A percentile compares a stretch with the other conserved stretches of the same genome.
Conservation (phyloP, 2,329 filamentous ascomycete species). For the Paraconiothyrium sp. region DNA sequence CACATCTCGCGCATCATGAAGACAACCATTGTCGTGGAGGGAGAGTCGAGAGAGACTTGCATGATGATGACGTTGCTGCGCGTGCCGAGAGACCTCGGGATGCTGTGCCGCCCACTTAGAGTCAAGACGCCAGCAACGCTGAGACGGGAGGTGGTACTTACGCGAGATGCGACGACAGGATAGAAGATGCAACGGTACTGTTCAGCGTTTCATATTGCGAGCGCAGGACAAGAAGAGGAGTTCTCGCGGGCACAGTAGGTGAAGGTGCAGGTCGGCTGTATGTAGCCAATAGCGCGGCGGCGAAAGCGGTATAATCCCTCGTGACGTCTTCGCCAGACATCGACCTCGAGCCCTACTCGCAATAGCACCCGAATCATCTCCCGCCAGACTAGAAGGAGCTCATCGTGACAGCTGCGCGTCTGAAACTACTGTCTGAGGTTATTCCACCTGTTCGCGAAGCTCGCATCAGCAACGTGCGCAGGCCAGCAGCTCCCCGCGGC, state of each 20-base stretch:
- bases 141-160: not conserved
- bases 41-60: not conserved
- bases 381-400: not conserved
- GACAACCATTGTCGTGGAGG: not conserved
- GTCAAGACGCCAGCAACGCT: not conserved
- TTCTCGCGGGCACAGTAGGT: no score
- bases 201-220: not conserved
- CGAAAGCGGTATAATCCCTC: not conserved
- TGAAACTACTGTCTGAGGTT: not conserved
- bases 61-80: not conserved
- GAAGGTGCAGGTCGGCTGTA: not conserved
- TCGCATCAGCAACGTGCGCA: not conserved
- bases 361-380: not conserved
- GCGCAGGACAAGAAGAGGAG: not conserved
- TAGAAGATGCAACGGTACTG: not conserved
- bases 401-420: not conserved
- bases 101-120: not conserved
- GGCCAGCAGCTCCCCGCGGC: not conserved
- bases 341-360: not conserved
- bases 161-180: not conserved
- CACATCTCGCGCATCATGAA: not conserved
- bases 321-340: not conserved
- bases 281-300: conserved; percentile 1
- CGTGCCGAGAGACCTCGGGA: not conserved
- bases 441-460: not conserved